phyloP scores from a whole-genome alignment of 1,284 basidiomycete genomes.

The Pseudomicrostroma phylloplanum region DNA sequence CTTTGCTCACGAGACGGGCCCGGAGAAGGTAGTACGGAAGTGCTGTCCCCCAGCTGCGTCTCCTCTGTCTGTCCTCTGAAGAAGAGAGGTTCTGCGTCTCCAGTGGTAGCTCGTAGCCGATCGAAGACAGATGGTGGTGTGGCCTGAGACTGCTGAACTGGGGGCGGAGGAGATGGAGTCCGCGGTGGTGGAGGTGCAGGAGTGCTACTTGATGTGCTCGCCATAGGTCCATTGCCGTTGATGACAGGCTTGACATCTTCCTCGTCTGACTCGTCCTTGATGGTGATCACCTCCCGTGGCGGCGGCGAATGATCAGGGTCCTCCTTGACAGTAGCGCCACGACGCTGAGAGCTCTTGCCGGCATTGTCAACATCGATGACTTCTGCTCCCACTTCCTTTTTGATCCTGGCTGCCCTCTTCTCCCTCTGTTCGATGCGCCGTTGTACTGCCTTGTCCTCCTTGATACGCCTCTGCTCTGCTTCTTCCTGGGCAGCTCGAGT shows the following conservation, averaged over 20 bases:
- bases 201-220: neutral
- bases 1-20: neutral
- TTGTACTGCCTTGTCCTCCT: neutral
- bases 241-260: slow-evolving; percentile 4
- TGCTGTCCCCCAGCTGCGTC: neutral
- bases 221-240: neutral
- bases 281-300: neutral
- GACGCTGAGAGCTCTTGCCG: neutral
- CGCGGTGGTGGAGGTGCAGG: neutral
- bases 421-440: neutral
- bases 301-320: neutral
- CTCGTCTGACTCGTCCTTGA: slow-evolving; percentile 9
- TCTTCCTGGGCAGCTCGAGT: neutral
- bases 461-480: neutral
- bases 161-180: slow-evolving; percentile 1
- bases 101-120: neutral
- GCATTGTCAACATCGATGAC: too few species aligned
- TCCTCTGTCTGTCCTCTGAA: neutral
- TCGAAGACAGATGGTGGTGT: neutral
- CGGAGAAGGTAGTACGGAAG: neutral
- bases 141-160: neutral
- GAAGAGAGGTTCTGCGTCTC: neutral
- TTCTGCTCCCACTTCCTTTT: neutral
- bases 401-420: neutral
- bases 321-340: neutral